These are phyloP conservation scores for Trametes pubescens DNA, from an alignment of 1,284 basidiomycete species.

Conservation along the genomic window DNA sequence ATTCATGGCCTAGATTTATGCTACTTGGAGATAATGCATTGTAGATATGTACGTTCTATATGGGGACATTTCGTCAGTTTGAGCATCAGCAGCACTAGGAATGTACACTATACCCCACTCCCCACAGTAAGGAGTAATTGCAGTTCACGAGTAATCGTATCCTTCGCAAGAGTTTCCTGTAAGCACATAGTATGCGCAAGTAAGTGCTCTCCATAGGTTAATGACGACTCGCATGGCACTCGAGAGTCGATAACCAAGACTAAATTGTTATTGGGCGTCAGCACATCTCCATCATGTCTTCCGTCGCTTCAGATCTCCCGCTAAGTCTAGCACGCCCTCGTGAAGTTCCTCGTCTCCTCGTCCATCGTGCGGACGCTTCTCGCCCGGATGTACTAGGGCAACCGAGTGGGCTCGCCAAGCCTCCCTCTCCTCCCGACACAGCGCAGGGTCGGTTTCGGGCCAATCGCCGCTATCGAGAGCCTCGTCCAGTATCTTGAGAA, in stretches of 20 bases:
- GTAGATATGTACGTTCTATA: conserved; percentile 15
- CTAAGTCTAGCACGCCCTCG: background rate
- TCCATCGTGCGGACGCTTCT: background rate
- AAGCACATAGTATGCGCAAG: too few relatives aligned
- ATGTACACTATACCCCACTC: conserved; percentile 3
- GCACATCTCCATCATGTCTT: background rate
- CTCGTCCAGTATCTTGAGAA: conserved; percentile 14
- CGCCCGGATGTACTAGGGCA: background rate
- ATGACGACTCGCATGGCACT: too few relatives aligned
- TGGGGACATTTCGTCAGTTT: conserved; percentile 3
- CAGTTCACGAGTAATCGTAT: too few relatives aligned
- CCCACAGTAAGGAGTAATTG: conserved; percentile 4
- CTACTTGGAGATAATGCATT: conserved; percentile 10
- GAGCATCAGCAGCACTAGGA: conserved; percentile 5
- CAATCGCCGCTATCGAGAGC: conserved; percentile 9
- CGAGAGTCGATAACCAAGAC: too few relatives aligned
- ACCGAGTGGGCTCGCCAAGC: background rate
- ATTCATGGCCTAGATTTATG: conserved; percentile 33
- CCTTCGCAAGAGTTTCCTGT: too few relatives aligned
- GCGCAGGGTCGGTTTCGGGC: conserved; percentile 8
- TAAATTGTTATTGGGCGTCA: too few relatives aligned
- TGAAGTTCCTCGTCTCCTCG: background rate
- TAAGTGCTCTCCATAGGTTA: too few relatives aligned
- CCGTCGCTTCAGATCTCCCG: background rate
- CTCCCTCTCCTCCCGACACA: background rate